These are phyloP conservation scores for Plenodomus tracheiphilus DNA, from an alignment of 2,329 filamentous ascomycete genomes.

Conservation along the genomic window DNA sequence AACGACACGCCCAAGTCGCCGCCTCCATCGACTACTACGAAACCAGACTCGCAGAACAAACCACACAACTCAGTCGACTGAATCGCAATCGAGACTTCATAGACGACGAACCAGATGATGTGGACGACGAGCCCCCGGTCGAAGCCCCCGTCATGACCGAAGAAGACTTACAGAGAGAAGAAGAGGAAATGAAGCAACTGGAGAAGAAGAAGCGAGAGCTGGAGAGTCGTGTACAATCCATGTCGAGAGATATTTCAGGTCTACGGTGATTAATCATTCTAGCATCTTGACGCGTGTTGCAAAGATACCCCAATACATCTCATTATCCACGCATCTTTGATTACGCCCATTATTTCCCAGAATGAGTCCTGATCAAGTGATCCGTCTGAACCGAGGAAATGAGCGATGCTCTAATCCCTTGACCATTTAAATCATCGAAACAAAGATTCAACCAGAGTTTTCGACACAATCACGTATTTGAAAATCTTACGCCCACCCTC, in stretches of 20 bases:
- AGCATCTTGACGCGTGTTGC: neutral
- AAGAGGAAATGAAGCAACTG: conserved; percentile 67
- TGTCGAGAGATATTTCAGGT: conserved; percentile 70
- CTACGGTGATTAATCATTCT: conserved; percentile 41
- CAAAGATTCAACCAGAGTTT: too few species aligned
- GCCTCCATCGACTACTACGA: conserved; percentile 82
- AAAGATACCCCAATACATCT: neutral
- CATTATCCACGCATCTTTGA: too few species aligned
- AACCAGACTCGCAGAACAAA: conserved; percentile 74
- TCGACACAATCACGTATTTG: too few species aligned
- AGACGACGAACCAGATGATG: conserved; percentile 57
- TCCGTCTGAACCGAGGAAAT: too few species aligned
- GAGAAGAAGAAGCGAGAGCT: conserved; percentile 65
- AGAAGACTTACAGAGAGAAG: conserved; percentile 69
- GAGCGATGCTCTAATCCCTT: too few species aligned
- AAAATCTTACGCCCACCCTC: too few species aligned
- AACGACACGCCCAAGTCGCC: conserved; percentile 70
- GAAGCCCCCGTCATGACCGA: conserved; percentile 62
- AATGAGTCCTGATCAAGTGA: too few species aligned
- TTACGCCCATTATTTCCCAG: too few species aligned
- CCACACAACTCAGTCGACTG: conserved; percentile 71
- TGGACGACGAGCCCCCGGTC: conserved; percentile 46
- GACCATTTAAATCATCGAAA: too few species aligned
- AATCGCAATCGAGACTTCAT: conserved; percentile 63
- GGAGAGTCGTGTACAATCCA: conserved; percentile 67